Conservation (phyloP, 1,284 basidiomycete genomes). For the Papiliotrema fonsecae region DNA sequence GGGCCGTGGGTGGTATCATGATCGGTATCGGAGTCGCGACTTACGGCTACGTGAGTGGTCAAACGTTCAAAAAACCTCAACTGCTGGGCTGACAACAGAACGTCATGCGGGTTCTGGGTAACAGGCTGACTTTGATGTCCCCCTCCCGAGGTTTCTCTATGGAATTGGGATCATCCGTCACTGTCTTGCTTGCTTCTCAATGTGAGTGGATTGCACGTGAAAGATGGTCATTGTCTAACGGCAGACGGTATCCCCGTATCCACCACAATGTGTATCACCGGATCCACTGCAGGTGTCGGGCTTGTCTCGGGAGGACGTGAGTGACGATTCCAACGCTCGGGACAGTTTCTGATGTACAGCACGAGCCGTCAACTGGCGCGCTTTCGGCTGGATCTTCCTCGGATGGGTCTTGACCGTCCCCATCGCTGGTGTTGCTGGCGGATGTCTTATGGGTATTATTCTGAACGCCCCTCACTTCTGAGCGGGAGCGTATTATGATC, state of each 20-base stretch:
- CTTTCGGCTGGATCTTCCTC: conserved; percentile 37
- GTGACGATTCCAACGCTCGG: background rate
- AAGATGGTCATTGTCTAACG: background rate
- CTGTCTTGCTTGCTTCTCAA: conserved; percentile 50
- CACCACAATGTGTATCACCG: conserved; percentile 46
- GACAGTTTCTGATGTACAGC: background rate
- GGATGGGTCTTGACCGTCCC: conserved; percentile 49
- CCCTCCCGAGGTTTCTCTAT: conserved; percentile 53
- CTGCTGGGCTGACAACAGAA: conserved; percentile 13
- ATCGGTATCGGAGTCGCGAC: conserved; percentile 50
- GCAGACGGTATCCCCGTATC: conserved; percentile 43
- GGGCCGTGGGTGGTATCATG: conserved; percentile 45
- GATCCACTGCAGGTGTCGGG: conserved; percentile 41
- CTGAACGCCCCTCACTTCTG: conserved; percentile 46
- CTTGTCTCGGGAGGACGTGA: conserved; percentile 19
- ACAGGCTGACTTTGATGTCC: conserved; percentile 50
- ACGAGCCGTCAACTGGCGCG: conserved; percentile 25
- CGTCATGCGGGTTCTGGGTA: conserved; percentile 48
- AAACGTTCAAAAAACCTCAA: background rate
- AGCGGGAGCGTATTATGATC: no score
- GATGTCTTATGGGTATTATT: conserved; percentile 42
- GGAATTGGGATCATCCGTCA: conserved; percentile 51
- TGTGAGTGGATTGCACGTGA: background rate
- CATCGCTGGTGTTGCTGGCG: conserved; percentile 41
- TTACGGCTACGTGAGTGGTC: conserved; percentile 14